Conservation (phyloP, 2,329 filamentous ascomycete genomes). For the Trichophyton rubrum region DNA sequence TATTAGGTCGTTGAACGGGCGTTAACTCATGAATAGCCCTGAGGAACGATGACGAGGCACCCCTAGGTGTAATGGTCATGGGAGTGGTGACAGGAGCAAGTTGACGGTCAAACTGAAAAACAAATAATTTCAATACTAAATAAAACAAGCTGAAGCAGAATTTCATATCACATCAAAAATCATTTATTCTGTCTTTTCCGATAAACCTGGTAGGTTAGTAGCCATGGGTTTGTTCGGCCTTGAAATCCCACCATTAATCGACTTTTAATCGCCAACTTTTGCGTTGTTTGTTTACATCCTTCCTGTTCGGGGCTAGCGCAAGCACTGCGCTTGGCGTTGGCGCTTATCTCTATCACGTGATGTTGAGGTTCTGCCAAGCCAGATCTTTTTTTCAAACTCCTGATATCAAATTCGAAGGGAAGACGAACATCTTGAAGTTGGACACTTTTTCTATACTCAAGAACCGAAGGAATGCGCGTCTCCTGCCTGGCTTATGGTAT, state of each 20-base stretch:
- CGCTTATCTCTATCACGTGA: neutral
- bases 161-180: neutral
- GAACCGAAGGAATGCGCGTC: neutral
- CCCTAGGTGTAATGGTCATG: neutral
- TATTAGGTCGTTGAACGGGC: neutral
- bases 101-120: neutral
- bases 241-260: slow-evolving; percentile 4
- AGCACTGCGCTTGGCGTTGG: slow-evolving; percentile 5
- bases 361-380: neutral
- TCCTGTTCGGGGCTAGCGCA: slow-evolving; percentile 8
- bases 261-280: slow-evolving; percentile 5
- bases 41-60: neutral
- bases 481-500: neutral
- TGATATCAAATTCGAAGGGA: neutral
- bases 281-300: slow-evolving; percentile 14
- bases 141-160: neutral
- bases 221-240: neutral
- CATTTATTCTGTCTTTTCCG: neutral
- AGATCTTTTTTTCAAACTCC: neutral
- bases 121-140: neutral
- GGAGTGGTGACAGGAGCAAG: neutral
- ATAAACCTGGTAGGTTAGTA: neutral
- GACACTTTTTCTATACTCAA: neutral
- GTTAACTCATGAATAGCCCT: neutral
- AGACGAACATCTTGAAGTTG: neutral